These are phyloP conservation scores for Oenanthe sinensis DNA, from an alignment of 129 eudicot species.

Conservation along the genomic window DNA sequence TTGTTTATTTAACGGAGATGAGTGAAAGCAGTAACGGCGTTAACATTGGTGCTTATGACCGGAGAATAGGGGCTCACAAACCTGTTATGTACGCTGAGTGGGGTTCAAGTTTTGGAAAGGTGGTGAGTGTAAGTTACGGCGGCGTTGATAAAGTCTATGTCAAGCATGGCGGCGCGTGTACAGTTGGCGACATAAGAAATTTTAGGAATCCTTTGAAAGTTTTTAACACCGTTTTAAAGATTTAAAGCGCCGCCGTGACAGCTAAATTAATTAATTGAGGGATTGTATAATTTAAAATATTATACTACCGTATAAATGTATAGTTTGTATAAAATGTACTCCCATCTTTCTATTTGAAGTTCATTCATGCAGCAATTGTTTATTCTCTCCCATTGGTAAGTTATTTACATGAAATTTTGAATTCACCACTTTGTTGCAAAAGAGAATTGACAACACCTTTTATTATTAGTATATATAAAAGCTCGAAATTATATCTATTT, in stretches of 20 bases:
- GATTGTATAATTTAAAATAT: neutral
- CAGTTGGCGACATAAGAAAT: conserved; percentile 43
- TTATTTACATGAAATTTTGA: no score
- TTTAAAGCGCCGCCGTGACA: neutral
- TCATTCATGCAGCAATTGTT: no score
- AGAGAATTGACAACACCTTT: no score
- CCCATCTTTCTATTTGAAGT: no score
- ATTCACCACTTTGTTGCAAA: no score
- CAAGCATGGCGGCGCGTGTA: conserved; percentile 26
- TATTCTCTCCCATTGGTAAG: no score
- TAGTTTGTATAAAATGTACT: neutral
- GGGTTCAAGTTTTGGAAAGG: conserved; percentile 31
- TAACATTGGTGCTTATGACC: conserved; percentile 40
- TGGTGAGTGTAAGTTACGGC: conserved; percentile 16
- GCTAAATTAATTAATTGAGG: neutral
- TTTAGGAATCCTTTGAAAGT: conserved; percentile 26
- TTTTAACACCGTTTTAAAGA: neutral
- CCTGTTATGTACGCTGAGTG: conserved; percentile 60
- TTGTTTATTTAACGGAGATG: conserved; percentile 32
- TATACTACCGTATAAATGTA: neutral
- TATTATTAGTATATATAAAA: no score
- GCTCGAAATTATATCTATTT: no score
- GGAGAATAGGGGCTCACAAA: conserved; percentile 21
- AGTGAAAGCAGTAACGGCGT: conserved; percentile 18
- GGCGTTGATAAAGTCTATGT: conserved; percentile 40